phyloP scores from a whole-genome alignment of 345 rosid genomes.

The Rhodomyrtus tomentosa region DNA sequence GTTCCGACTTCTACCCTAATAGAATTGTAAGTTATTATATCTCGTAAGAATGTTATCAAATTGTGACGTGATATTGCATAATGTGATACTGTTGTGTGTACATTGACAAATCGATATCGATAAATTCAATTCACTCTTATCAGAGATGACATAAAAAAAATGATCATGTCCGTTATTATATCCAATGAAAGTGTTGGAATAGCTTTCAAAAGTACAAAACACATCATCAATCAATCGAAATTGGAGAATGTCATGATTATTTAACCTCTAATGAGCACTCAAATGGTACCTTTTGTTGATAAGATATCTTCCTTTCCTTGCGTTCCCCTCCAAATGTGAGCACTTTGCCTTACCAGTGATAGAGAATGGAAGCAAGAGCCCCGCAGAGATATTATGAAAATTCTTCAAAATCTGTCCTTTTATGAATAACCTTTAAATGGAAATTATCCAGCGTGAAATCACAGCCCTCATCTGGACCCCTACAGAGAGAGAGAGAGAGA shows the following conservation, averaged over 20 bases:
- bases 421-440: background rate
- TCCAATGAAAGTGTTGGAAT: background rate
- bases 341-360: background rate
- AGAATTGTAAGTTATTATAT: too few species aligned
- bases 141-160: background rate
- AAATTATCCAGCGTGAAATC: background rate
- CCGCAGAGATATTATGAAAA: background rate
- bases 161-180: background rate
- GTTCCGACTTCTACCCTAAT: background rate
- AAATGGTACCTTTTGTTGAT: background rate
- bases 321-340: background rate
- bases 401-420: background rate
- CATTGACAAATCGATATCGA: background rate
- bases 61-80: rapidly evolving
- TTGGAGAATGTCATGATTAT: background rate
- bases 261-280: background rate
- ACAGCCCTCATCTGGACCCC: background rate
- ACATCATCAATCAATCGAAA: background rate
- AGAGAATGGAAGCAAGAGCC: background rate
- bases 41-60: rapidly evolving
- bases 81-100: background rate
- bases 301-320: background rate
- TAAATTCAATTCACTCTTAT: background rate
- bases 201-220: background rate
- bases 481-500: background rate